These are phyloP conservation scores for Magnaporthales sp. DNA, from an alignment of 2,329 filamentous ascomycete species.

Conservation along the genomic window DNA sequence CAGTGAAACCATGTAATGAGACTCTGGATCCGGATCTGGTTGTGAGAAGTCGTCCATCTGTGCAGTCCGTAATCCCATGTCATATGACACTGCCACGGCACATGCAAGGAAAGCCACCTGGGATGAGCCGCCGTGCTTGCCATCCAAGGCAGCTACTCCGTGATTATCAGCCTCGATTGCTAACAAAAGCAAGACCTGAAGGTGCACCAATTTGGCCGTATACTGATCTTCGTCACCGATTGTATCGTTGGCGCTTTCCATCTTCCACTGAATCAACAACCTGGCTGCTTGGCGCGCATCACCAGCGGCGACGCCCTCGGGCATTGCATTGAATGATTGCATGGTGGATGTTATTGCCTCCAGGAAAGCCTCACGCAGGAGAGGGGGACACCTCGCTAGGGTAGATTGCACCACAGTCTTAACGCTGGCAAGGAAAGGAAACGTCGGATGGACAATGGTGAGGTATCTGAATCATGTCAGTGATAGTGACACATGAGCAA, in stretches of 20 bases:
- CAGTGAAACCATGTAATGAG: slow-evolving; percentile 51
- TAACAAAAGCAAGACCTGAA: slow-evolving; percentile 59
- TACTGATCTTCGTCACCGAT: slow-evolving; percentile 14
- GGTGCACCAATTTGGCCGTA: slow-evolving; percentile 42
- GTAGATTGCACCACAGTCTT: slow-evolving; percentile 47
- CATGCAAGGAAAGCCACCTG: slow-evolving; percentile 51
- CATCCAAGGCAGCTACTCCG: slow-evolving; percentile 30
- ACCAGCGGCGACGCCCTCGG: slow-evolving; percentile 13
- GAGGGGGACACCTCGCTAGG: slow-evolving; percentile 44
- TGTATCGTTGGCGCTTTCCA: slow-evolving; percentile 17
- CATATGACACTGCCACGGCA: slow-evolving; percentile 57
- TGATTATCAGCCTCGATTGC: slow-evolving; percentile 56
- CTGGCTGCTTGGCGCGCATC: slow-evolving; percentile 36
- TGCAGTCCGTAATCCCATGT: slow-evolving; percentile 49
- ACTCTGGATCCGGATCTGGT: slow-evolving; percentile 41
- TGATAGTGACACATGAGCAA: background rate
- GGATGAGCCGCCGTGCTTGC: slow-evolving; percentile 34
- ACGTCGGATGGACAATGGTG: slow-evolving; percentile 54
- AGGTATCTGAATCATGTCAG: slow-evolving; percentile 42
- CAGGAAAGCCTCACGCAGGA: slow-evolving; percentile 55
- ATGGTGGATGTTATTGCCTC: slow-evolving; percentile 54
- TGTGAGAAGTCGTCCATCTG: slow-evolving; percentile 16
- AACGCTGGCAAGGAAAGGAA: slow-evolving; percentile 54
- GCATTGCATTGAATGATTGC: slow-evolving; percentile 32
- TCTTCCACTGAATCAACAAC: slow-evolving; percentile 44